Conservation (phyloP, 306 rosid genomes). For the Gillenia trifoliata region DNA sequence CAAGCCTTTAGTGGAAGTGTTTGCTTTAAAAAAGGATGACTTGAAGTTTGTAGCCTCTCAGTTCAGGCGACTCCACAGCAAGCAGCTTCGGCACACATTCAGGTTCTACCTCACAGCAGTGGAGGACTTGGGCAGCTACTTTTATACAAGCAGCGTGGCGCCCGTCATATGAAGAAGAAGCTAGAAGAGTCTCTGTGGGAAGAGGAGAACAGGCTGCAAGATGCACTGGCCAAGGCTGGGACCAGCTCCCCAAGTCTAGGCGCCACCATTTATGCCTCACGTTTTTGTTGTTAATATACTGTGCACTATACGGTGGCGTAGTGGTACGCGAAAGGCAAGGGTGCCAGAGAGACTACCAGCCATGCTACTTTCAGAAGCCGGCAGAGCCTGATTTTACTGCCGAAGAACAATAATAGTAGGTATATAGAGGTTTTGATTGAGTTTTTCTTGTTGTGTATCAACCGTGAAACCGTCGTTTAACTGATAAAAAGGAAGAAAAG, state of each 20-base stretch:
- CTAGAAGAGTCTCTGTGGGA: slow-evolving; percentile 68
- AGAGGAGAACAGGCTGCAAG: slow-evolving; percentile 82
- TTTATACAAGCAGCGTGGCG: slow-evolving; percentile 91
- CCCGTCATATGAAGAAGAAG: slow-evolving; percentile 60
- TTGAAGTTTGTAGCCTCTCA: slow-evolving; percentile 80
- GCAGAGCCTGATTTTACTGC: slow-evolving; percentile 86
- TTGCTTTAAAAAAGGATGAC: slow-evolving; percentile 78
- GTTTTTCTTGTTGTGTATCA: not conserved
- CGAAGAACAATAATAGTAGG: slow-evolving; percentile 34
- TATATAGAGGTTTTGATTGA: no score
- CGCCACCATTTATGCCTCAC: slow-evolving; percentile 85
- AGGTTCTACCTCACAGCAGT: slow-evolving; percentile 79
- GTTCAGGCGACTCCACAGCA: slow-evolving; percentile 76
- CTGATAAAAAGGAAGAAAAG: not conserved
- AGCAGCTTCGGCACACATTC: slow-evolving; percentile 84
- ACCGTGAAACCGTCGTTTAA: not conserved
- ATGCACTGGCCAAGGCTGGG: slow-evolving; percentile 70
- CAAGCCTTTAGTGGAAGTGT: slow-evolving; percentile 78
- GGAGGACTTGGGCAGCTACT: slow-evolving; percentile 96
- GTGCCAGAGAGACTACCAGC: slow-evolving; percentile 68
- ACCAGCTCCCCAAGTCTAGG: slow-evolving; percentile 74
- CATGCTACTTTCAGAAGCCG: slow-evolving; percentile 81
- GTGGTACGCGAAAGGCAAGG: slow-evolving; percentile 55
- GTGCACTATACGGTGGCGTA: slow-evolving; percentile 48
- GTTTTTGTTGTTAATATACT: slow-evolving; percentile 85